Evolutionary conservation across 805 yeast species (phyloP).

Genomic region (Pichia membranifaciens): DNA sequence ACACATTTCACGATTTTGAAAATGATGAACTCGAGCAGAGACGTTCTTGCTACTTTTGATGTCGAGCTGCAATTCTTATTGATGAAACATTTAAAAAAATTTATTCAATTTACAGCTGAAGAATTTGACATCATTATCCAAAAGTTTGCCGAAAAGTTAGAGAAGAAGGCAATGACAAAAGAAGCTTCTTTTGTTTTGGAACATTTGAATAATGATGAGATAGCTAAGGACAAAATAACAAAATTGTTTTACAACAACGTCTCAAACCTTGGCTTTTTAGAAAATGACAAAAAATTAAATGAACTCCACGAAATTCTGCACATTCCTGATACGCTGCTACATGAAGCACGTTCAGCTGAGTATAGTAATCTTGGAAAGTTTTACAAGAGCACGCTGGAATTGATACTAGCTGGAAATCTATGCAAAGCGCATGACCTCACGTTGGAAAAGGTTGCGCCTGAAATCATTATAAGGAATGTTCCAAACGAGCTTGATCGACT

Average conservation of each 20-base stretch:
- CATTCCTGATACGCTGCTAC: slow-evolving; percentile 44
- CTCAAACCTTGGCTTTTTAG: slow-evolving; percentile 26
- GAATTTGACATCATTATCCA: slow-evolving; percentile 20
- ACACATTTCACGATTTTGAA: slow-evolving; percentile 10
- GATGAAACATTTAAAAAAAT: slow-evolving; percentile 22
- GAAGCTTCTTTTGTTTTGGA: slow-evolving; percentile 61
- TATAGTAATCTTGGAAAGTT: slow-evolving; percentile 45
- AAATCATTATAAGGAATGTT: slow-evolving; percentile 47
- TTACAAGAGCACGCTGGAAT: slow-evolving; percentile 54
- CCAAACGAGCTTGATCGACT: slow-evolving; percentile 24
- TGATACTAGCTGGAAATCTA: slow-evolving; percentile 55
- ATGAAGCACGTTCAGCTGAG: slow-evolving; percentile 55
- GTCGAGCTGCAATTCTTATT: slow-evolving; percentile 23
- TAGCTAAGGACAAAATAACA: slow-evolving; percentile 38
- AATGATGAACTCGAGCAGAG: slow-evolving; percentile 1
- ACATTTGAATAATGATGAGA: slow-evolving; percentile 45
- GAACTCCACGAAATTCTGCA: slow-evolving; percentile 35
- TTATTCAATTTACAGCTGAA: slow-evolving; percentile 12
- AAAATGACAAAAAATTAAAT: slow-evolving; percentile 27
- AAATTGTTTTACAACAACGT: slow-evolving; percentile 32
- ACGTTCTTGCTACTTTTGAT: slow-evolving; percentile 10
- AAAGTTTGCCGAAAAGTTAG: slow-evolving; percentile 47
- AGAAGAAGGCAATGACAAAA: slow-evolving; percentile 40
- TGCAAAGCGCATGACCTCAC: slow-evolving; percentile 60
- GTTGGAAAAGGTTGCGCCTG: slow-evolving; percentile 63